Conservation (phyloP, 2,329 filamentous ascomycete species). For the Aspergillus sp. region DNA sequence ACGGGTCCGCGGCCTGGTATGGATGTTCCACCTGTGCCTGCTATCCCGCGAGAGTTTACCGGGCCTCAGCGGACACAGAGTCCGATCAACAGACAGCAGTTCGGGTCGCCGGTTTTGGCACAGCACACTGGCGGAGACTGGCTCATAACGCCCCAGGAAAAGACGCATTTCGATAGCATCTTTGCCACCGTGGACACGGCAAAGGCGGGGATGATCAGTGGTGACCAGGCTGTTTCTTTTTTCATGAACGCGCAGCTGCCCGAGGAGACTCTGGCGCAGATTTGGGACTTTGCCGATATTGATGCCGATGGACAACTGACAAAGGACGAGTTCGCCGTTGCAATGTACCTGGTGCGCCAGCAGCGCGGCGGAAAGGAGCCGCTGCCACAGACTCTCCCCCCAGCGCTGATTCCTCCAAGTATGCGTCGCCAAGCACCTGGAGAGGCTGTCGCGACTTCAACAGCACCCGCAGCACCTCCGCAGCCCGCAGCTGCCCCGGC, state of each 20-base stretch:
- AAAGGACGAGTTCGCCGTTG: slow-evolving; percentile 88
- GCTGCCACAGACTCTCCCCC: slow-evolving; percentile 67
- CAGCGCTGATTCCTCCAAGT: slow-evolving; percentile 75
- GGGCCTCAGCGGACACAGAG: slow-evolving; percentile 51
- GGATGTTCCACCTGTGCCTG: slow-evolving; percentile 49
- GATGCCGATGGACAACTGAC: slow-evolving; percentile 78
- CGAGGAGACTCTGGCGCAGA: slow-evolving; percentile 81
- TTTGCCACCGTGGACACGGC: slow-evolving; percentile 75
- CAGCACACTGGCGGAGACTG: slow-evolving; percentile 60
- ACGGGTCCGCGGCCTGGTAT: slow-evolving; percentile 43
- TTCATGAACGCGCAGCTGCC: slow-evolving; percentile 85
- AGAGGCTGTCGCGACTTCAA: slow-evolving; percentile 30
- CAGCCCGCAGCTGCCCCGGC: slow-evolving; percentile 34
- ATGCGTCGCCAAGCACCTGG: slow-evolving; percentile 52
- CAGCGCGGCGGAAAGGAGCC: slow-evolving; percentile 65
- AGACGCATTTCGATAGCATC: slow-evolving; percentile 75
- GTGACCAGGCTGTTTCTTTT: slow-evolving; percentile 89
- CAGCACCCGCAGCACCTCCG: slow-evolving; percentile 35
- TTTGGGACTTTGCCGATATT: slow-evolving; percentile 95
- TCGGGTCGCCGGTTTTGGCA: slow-evolving; percentile 41
- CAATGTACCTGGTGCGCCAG: slow-evolving; percentile 92
- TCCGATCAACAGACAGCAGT: slow-evolving; percentile 45
- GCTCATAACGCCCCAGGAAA: slow-evolving; percentile 74
- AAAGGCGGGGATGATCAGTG: slow-evolving; percentile 74
- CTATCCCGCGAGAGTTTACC: slow-evolving; percentile 74